Base-by-base conservation (phyloP, 352 stramenopile species). In the Phytophthora ramorum region DNA sequence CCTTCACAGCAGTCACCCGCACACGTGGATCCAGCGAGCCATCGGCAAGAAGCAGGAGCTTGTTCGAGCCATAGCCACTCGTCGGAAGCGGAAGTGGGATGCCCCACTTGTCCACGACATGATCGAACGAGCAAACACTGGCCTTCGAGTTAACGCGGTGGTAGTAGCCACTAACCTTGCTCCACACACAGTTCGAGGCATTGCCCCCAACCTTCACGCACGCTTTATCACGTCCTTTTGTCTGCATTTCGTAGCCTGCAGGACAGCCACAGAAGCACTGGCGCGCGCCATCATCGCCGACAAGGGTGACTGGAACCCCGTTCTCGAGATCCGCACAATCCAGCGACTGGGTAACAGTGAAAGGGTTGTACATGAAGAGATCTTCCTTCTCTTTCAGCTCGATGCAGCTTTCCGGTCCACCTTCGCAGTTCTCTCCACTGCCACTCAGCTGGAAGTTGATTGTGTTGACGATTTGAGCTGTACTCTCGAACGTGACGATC, bases 291-390 rank as follows among this genome's bases (percentile, higher is more conserved):
- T 75, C 43, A 8, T 66, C 44, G 26, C 76, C 69, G 8, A 85
- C 16, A 24, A 81, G 83, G 7, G 73, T 69, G 22, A 90, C 75
- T 0, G 83, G 81, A 12, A 91, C 63, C 4, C 79, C 79, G 28
- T 72, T 71, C 1, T 54, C 34, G 6, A 90, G 58, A 5, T 66
- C 47, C 3, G 38, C 60, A 45, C 83, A 90, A 20, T 76, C 46
- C 12, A 83, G 32, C n/a, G 65, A 64, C 12, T 76, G 73, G 17
- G 63, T 66, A 49, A 85, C 64, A 14, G 50, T 71, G 63, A 87
- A 85, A 37, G 81, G 79, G 47, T 89, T 89, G 75, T 86, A 90
- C 69, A 85, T 69, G 65, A 83, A 90, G 30, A 92, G 58, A 24
- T 90, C 78, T 1, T 78, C 60, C 1, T 49, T 40, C 7, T 81